Base-by-base conservation (phyloP, 2,329 filamentous ascomycete genomes). In the Aphanoascus verrucosus region DNA sequence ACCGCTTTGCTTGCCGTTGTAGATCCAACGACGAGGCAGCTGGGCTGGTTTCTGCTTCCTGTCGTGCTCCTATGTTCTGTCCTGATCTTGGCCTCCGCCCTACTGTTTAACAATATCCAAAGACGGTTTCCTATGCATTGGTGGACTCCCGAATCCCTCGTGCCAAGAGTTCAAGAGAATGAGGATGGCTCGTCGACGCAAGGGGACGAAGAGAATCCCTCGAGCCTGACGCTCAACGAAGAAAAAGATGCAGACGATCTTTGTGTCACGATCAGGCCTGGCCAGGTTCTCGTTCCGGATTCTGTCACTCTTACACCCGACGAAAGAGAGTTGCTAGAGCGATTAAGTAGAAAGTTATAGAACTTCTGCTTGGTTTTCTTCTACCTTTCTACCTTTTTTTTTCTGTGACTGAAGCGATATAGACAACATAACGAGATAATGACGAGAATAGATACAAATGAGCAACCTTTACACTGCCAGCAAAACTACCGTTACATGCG, bases 21-120 rank as follows among this genome's bases (percentile, higher is more conserved):
- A 1, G 79, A 82, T 55, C 69, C 75, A 1, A 69, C 72, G 1
- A 70, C 81, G 1, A 71, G 75, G 8, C 60, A 62, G 0, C 66
- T 88, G 9, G 84, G 84, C n/a, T 89, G 85, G 86, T 80, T 76
- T 56, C 67, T 87, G 11, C 64, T 88, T 5, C 79, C 82, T 0
- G 69, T 86, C 5, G 74, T 87, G 15, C 51, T 84, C 37, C 68
- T 88, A 19, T 81, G 79, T 3, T 77, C 74, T 46, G 63, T 66
- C 0, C 65, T 88, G 46, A 85, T 88, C 78, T 68, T 85, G 31
- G 68, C 60, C 1, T 75, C 79, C 1, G 84, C 84, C 0, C 68
- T 86, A 48, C 31, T 86, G 5, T 61, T 87, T 55, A 87, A 88
- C 62, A 89, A 89, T 57, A 69, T 87, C 1, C 79, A 84, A 63